Percentiles rank a stretch among this genome's conserved stretches.
Conservation (phyloP, 2,329 filamentous ascomycete species). For the Botrytis byssoidea region DNA sequence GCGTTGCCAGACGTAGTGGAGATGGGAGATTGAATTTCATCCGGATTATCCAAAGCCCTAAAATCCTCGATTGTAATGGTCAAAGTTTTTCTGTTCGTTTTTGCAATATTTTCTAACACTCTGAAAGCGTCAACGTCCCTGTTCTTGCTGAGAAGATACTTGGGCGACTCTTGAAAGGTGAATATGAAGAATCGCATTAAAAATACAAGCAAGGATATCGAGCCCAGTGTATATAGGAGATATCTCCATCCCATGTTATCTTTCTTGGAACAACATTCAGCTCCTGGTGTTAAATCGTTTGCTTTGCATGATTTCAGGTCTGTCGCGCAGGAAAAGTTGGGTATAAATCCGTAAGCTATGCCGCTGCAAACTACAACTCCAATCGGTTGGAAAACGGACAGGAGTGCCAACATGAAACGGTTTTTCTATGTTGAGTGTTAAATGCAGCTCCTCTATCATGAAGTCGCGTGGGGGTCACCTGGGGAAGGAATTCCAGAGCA, state of each 20-base stretch:
- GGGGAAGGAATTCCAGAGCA: conserved; percentile 34
- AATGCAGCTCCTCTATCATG: not conserved
- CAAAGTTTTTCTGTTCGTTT: conserved; percentile 43
- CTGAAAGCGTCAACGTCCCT: conserved; percentile 52
- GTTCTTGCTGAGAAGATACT: conserved; percentile 56
- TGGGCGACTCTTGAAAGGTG: conserved; percentile 56
- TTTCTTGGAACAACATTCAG: conserved; percentile 34
- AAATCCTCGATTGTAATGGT: conserved; percentile 20
- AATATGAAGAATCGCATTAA: conserved; percentile 55
- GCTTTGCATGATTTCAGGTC: conserved; percentile 24
- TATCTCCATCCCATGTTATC: conserved; percentile 61
- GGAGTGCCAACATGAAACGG: conserved; percentile 32
- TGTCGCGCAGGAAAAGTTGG: conserved; percentile 29
- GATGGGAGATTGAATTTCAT: not conserved
- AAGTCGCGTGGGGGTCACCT: conserved; percentile 21
- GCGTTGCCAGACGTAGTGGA: not conserved
- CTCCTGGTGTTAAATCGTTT: conserved; percentile 26
- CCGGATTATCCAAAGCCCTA: not conserved
- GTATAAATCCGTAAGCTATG: conserved; percentile 32
- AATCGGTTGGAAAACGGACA: conserved; percentile 34
- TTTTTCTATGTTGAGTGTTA: conserved; percentile 25
- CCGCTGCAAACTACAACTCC: conserved; percentile 32
- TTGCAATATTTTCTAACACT: conserved; percentile 54
- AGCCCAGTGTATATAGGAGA: conserved; percentile 54
- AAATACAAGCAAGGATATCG: conserved; percentile 54